Conservation (phyloP, 116 monocot genomes). For the Zostera marina region DNA sequence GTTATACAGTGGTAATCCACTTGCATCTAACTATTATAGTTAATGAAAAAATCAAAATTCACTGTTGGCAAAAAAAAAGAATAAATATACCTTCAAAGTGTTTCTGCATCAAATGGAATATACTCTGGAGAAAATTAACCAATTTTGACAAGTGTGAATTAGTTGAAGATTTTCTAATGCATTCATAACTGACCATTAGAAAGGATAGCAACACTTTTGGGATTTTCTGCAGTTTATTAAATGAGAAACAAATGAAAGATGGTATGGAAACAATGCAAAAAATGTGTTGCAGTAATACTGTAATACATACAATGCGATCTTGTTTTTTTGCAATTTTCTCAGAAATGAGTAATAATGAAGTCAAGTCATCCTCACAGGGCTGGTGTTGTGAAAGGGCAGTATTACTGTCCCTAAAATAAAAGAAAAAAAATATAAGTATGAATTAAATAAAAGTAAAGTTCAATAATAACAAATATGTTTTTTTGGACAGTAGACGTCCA, state of each 20-base stretch:
- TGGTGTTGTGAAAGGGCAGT: slow-evolving; percentile 13
- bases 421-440: background rate
- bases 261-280: background rate
- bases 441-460: background rate
- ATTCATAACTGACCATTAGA: slow-evolving; percentile 36
- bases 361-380: slow-evolving; percentile 8
- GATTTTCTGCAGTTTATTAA: slow-evolving; percentile 23
- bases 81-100: slow-evolving; percentile 10
- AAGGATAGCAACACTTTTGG: slow-evolving; percentile 36
- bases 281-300: background rate
- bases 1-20: no score
- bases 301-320: slow-evolving; percentile 32
- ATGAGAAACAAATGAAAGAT: background rate
- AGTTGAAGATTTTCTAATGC: slow-evolving; percentile 34
- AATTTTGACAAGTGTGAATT: slow-evolving; percentile 36
- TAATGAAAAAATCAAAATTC: no score
- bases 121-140: slow-evolving; percentile 31
- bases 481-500: no score
- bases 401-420: background rate
- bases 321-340: slow-evolving; percentile 28
- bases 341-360: slow-evolving; percentile 31
- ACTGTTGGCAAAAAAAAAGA: no score
- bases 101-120: slow-evolving; percentile 28
- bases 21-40: no score
- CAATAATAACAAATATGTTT: background rate